Evolutionary conservation across 2,329 filamentous ascomycete species (phyloP), one percentile per base, ranked within the genome.

Genomic region (Pseudonectria foliicola): DNA sequence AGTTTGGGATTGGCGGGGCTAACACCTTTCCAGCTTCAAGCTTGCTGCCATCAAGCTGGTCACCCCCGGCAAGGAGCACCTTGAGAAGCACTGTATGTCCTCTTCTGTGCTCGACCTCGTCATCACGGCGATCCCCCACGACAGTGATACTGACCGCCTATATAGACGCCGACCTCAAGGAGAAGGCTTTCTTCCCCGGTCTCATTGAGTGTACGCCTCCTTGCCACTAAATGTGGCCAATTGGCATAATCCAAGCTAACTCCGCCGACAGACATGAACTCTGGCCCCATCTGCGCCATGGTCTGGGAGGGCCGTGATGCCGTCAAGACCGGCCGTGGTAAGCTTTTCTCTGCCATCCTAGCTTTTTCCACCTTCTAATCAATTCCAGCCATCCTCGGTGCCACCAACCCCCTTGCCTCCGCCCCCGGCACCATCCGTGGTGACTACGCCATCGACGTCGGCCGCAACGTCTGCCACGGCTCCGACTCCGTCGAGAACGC

Each of bases 401-500:
- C 92, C 71, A 98, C 92, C 79, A 96, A 98, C 85, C 92, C 92
- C 60, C 78, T 92, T 51, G 85, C 82, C 63, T 96, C 90, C 39
- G 80, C 82, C 59, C 92, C 92, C 49, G 92, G 92, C 66, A 98
- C 92, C 74, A 98, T 98, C 79, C 90, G 92, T 73, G 90, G 88
- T 68, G 84, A 90, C 75, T 88, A 67, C 67, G 84, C 85, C 67
- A 85, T 90, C 56, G 79, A 70, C 42, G 63, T 68, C 63, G 92
- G 92, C 72, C 87, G 90, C 68, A 98, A 98, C 77, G 88, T 96
- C 73, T 96, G 90, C 85, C 92, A 98, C 82, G 92, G 92, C 66
- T 95, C 88, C 69, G 92, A 98, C 79, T 81, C 77, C 64, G 90
- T 98, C 70, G 92, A 98, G 81, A 95, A 80, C 75, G 92, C 92